Base-by-base conservation (phyloP, 1,284 basidiomycete species). In the Leccinum angustisporum region DNA sequence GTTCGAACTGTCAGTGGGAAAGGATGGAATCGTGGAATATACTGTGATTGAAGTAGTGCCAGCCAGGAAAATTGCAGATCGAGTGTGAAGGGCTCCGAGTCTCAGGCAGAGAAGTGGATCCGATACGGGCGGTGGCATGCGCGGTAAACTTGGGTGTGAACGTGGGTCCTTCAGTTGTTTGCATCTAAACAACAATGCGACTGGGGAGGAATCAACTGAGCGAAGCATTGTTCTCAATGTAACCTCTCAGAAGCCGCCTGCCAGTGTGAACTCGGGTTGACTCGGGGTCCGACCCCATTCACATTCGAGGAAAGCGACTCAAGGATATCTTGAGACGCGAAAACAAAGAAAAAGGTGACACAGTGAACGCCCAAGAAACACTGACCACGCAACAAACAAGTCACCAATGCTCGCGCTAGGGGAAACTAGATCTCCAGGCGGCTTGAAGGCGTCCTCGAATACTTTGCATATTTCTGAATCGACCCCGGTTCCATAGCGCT, bases 261-360 rank as follows among this genome's bases (percentile, higher is more conserved):
- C 89, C 2, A 93, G 90, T 0, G 91, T 91, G 73, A 98, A 97
- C 75, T 98, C 95, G 9, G 93, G 3, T 25, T 25, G 25, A 25
- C 25, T 25, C 25, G 25, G 25, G 76, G 98, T 97, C 27, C 27
- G 27, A 27, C 27, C 27, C 27, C 27, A 27, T 27, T 27, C 27
- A 27, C 27, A 27, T 27, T 27, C 27, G 27, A 27, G 27, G 27
- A 27, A 27, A 27, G 27, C 27, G 27, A 27, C 27, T 27, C 4
- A 27, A 27, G 27, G 27, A 27, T 27, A 27, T 27, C 27, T 27
- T 27, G 27, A 27, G 27, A 27, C 27, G 27, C 27, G 27, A 27
- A 27, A 27, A 27, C 27, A 27, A 27, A 4, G 27, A 27, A 27
- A 27, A 27, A 27, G 27, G 4, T 27, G 27, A 27, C 27, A 62